A percentile compares a stretch with the other conserved stretches of the same genome.
phyloP scores from a whole-genome alignment of 1,284 basidiomycete genomes.

The Tylopilus orsonianus region DNA sequence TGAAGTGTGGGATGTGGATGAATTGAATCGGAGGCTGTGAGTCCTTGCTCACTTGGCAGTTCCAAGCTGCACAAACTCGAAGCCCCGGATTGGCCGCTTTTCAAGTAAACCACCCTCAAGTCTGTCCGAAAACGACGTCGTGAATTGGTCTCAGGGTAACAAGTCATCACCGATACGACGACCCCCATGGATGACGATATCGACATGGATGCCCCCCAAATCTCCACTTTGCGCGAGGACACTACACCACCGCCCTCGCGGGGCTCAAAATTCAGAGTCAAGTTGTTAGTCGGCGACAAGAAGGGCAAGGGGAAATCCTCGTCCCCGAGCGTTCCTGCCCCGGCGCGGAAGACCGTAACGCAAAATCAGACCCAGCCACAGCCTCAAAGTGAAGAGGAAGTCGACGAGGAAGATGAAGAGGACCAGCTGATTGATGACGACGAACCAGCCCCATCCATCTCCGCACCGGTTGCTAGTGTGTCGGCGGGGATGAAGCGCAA shows the following conservation, averaged over 20 bases:
- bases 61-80: neutral
- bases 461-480: slow-evolving; percentile 32
- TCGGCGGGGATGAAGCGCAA: slow-evolving; percentile 44
- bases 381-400: slow-evolving; percentile 37
- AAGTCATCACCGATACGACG: neutral
- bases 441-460: slow-evolving; percentile 32
- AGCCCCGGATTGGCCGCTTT: slow-evolving; percentile 4
- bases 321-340: slow-evolving; percentile 30
- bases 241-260: slow-evolving; percentile 58
- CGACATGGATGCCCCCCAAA: slow-evolving; percentile 77
- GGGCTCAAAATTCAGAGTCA: slow-evolving; percentile 49
- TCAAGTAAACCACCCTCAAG: neutral
- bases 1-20: slow-evolving; percentile 2
- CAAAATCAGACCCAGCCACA: slow-evolving; percentile 24
- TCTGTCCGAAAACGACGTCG: neutral
- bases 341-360: slow-evolving; percentile 23
- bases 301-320: slow-evolving; percentile 36
- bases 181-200: slow-evolving; percentile 47
- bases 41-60: neutral
- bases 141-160: neutral
- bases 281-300: slow-evolving; percentile 49
- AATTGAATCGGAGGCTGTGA: slow-evolving; percentile 1
- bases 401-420: slow-evolving; percentile 70
- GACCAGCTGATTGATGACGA: slow-evolving; percentile 77
- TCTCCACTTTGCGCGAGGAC: slow-evolving; percentile 72